These are phyloP conservation scores for Fusarium sp. DNA, from an alignment of 2,329 filamentous ascomycete genomes.

Conservation along the genomic window DNA sequence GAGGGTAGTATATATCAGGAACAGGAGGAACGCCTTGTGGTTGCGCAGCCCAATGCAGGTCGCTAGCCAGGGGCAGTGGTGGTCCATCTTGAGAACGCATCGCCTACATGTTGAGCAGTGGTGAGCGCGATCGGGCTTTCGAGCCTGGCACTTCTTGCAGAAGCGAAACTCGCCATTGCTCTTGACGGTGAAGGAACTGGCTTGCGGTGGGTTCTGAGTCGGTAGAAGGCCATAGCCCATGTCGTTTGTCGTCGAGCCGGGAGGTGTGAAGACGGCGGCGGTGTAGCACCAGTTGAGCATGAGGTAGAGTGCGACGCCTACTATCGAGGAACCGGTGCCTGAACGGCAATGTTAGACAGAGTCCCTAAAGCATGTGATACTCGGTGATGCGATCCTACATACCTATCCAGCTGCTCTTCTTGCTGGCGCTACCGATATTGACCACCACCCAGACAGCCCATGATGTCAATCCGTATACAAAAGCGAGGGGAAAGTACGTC, in stretches of 20 bases:
- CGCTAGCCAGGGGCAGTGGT: constrained; percentile 98
- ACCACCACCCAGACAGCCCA: constrained; percentile 94
- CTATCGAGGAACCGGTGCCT: constrained; percentile 67
- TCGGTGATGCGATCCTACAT: constrained; percentile 40
- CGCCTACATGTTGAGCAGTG: constrained; percentile 95
- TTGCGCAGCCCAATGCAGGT: constrained; percentile 94
- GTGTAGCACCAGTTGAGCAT: constrained; percentile 92
- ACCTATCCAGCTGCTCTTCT: constrained; percentile 68
- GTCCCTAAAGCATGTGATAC: background rate
- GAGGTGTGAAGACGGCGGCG: constrained; percentile 90
- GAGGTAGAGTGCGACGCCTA: constrained; percentile 77
- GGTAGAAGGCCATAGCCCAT: constrained; percentile 84
- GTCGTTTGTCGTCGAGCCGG: constrained; percentile 75
- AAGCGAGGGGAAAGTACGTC: constrained; percentile 86
- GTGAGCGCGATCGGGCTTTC: constrained; percentile 95
- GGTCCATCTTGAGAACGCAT: constrained; percentile 99
- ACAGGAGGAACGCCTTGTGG: constrained; percentile 94
- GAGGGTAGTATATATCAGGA: constrained; percentile 86
- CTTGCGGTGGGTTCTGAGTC: constrained; percentile 68
- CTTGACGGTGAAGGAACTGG: constrained; percentile 90
- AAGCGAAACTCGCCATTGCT: constrained; percentile 86
- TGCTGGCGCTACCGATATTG: constrained; percentile 71
- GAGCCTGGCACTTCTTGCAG: constrained; percentile 96
- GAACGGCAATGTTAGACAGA: constrained; percentile 8
- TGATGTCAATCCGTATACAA: constrained; percentile 89